Percentiles rank a stretch among this genome's conserved stretches.
These are phyloP conservation scores for Alternaria ventricosa DNA, from an alignment of 2,329 filamentous ascomycete genomes.

Conservation along the genomic window DNA sequence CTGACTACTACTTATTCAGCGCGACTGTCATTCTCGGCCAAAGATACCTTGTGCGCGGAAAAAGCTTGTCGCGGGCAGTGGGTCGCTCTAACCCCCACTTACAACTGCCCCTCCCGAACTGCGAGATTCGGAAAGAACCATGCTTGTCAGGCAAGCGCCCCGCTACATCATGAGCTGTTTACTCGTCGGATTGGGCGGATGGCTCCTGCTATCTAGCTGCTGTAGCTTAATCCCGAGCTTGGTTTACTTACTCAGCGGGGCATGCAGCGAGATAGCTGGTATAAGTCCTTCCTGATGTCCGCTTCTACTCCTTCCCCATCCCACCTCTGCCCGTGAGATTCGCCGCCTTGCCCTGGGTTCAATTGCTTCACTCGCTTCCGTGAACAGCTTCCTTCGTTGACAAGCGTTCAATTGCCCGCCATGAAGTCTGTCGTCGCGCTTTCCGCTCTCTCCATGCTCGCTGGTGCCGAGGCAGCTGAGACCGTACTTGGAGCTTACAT, in stretches of 20 bases:
- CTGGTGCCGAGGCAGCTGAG: constrained; percentile 57
- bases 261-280: constrained; percentile 11
- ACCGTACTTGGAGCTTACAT: constrained; percentile 82
- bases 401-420: constrained; percentile 12
- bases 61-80: constrained; percentile 23
- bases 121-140: constrained; percentile 30
- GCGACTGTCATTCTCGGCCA: not conserved
- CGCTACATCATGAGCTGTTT: constrained; percentile 5
- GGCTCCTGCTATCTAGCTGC: constrained; percentile 14
- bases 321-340: constrained; percentile 6
- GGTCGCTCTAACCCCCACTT: constrained; percentile 28
- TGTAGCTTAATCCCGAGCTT: constrained; percentile 11
- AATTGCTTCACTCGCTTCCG: constrained; percentile 5
- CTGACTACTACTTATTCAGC: constrained; percentile 18
- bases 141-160: constrained; percentile 18
- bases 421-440: constrained; percentile 37
- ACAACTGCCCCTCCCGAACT: constrained; percentile 19
- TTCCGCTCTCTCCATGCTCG: constrained; percentile 35
- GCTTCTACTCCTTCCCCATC: not conserved
- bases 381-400: not conserved
- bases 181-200: constrained; percentile 15
- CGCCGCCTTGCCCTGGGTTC: constrained; percentile 9
- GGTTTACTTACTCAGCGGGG: constrained; percentile 22
- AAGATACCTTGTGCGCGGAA: constrained; percentile 5
- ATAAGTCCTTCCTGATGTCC: constrained; percentile 18